Percentiles rank a stretch among this genome's conserved stretches.
Conservation (phyloP, 768 basidiomycete genomes). For the Phylloporus sp. region DNA sequence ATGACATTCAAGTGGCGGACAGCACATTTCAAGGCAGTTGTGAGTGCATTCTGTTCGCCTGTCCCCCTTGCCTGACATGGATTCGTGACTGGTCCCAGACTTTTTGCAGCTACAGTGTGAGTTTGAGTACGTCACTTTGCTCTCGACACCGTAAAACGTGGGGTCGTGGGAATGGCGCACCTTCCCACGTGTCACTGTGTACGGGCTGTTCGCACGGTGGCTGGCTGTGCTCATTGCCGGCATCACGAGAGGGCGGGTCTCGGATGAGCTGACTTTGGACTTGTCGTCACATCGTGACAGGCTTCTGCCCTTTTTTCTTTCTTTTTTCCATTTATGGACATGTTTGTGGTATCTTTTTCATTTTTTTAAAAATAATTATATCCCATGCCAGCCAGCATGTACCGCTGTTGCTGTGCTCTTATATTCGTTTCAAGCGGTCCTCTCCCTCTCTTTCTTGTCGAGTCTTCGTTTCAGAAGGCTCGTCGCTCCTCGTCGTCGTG, state of each 20-base stretch:
- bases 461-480: constrained; percentile 26
- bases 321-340: constrained; percentile 18
- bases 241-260: constrained; percentile 20
- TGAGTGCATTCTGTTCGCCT: constrained; percentile 9
- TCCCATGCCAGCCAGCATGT: constrained; percentile 9
- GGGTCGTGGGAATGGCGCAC: constrained; percentile 34
- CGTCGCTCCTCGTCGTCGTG: constrained; percentile 19
- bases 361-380: constrained; percentile 14
- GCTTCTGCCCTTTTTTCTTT: constrained; percentile 10
- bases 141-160: constrained; percentile 38
- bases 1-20: constrained; percentile 2
- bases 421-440: constrained; percentile 27
- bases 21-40: constrained; percentile 10
- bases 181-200: constrained; percentile 12
- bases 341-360: constrained; percentile 11
- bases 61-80: constrained; percentile 5
- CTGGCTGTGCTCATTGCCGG: constrained; percentile 18
- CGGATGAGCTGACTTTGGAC: constrained; percentile 25
- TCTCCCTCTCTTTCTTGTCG: constrained; percentile 23
- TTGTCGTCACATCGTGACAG: constrained; percentile 19
- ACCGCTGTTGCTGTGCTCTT: constrained; percentile 30
- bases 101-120: constrained; percentile 17
- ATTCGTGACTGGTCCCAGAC: neutral
- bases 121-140: constrained; percentile 29
- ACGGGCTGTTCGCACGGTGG: neutral